Conservation (phyloP, 495 filamentous ascomycete genomes). For the Lindgomyces ingoldianus region DNA sequence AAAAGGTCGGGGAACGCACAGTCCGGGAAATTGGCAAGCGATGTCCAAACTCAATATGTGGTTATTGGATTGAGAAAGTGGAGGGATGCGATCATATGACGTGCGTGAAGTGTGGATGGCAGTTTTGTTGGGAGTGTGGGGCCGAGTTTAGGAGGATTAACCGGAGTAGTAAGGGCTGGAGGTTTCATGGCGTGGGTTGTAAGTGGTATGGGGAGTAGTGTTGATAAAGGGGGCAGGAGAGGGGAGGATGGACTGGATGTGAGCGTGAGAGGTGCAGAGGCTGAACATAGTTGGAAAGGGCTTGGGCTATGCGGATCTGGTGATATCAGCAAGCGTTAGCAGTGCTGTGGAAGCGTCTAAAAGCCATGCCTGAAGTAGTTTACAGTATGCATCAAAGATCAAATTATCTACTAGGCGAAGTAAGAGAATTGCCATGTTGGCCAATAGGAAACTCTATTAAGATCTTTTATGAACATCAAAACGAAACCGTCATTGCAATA, state of each 20-base stretch:
- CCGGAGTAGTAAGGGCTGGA: constrained; percentile 7
- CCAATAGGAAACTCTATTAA: too few relatives aligned
- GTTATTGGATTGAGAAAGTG: constrained; percentile 24
- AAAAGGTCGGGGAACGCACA: background rate
- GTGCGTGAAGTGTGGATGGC: constrained; percentile 23
- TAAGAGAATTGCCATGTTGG: too few relatives aligned
- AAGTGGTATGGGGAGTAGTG: constrained; percentile 19
- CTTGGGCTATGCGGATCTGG: too few relatives aligned
- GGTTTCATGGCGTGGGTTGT: constrained; percentile 8
- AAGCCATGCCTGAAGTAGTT: too few relatives aligned
- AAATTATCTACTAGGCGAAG: too few relatives aligned
- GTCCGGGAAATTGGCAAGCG: constrained; percentile 16
- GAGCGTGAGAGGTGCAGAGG: too few relatives aligned
- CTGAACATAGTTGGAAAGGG: too few relatives aligned
- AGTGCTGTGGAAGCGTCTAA: too few relatives aligned
- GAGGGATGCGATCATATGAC: constrained; percentile 32
- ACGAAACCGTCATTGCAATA: background rate
- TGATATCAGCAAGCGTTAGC: too few relatives aligned
- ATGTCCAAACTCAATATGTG: constrained; percentile 24
- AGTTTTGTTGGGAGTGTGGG: constrained; percentile 30
- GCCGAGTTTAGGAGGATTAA: constrained; percentile 5
- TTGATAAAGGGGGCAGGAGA: background rate
- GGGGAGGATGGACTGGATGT: too few relatives aligned
- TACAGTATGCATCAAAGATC: too few relatives aligned
- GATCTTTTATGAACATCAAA: too few relatives aligned